Evolutionary conservation across 352 stramenopile genomes (phyloP).

Genomic region (Phytophthora hibernalis): DNA sequence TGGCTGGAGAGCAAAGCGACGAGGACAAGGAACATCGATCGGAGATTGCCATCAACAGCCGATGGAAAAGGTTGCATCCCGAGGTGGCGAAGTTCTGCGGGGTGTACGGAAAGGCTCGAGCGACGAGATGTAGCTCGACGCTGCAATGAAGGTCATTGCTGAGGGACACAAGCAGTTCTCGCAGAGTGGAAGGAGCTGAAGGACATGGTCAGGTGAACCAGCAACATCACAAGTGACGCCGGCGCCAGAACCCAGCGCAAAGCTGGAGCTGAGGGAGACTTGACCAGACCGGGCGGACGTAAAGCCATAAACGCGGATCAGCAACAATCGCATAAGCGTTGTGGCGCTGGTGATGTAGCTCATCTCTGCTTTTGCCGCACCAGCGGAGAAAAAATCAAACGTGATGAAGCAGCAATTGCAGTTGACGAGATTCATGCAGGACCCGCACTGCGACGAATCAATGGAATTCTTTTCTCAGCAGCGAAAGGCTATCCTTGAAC

Average conservation of each 20-base stretch:
- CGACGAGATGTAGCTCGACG: conserved; percentile 15
- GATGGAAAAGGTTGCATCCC: conserved; percentile 19
- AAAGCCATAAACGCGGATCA: background rate
- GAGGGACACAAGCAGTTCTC: conserved; percentile 17
- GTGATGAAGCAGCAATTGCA: conserved; percentile 17
- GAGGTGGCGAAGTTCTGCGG: conserved; percentile 10
- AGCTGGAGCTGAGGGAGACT: background rate
- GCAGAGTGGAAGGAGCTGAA: conserved; percentile 20
- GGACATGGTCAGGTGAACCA: conserved; percentile 11
- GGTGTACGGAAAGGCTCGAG: conserved; percentile 14
- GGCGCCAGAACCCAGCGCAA: background rate
- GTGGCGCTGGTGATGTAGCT: background rate
- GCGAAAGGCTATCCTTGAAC: conserved; percentile 1
- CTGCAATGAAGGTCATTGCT: conserved; percentile 1
- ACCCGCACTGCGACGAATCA: conserved; percentile 4
- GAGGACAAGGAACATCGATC: background rate
- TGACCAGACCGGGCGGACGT: conserved; percentile 1
- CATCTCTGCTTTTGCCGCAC: conserved; percentile 1
- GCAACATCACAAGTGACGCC: background rate
- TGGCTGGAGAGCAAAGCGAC: conserved; percentile 8
- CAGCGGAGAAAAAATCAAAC: conserved; percentile 3
- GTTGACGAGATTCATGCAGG: too few relatives aligned
- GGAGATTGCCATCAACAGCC: background rate
- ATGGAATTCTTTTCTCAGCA: conserved; percentile 8
- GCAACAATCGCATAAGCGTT: too few relatives aligned